phyloP scores from a whole-genome alignment of 2,329 filamentous ascomycete species.

The Colletotrichum aenigma region DNA sequence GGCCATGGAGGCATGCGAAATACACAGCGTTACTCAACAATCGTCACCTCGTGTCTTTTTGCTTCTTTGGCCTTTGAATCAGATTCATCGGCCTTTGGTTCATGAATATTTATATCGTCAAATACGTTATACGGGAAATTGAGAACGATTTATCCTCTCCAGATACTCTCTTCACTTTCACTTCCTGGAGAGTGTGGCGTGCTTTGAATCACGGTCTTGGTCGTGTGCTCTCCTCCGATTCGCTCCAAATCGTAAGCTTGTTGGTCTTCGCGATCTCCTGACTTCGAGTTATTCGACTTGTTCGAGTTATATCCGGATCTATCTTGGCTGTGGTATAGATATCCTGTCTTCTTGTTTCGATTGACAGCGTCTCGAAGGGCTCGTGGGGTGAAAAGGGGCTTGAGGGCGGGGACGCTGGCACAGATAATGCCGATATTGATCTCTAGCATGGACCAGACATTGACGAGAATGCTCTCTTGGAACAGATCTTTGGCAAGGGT shows the following conservation, averaged over 20 bases:
- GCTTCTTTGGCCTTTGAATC: not conserved
- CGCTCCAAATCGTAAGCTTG: not conserved
- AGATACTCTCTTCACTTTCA: constrained; percentile 2
- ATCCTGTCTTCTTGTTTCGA: not conserved
- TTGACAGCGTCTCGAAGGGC: not conserved
- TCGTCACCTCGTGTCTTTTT: not conserved
- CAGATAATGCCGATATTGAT: constrained; percentile 54
- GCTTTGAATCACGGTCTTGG: not conserved
- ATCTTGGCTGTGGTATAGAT: not conserved
- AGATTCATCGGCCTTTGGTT: not conserved
- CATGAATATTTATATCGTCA: not conserved
- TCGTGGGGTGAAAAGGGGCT: constrained; percentile 46
- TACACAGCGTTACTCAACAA: not conserved
- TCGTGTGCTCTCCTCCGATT: not conserved
- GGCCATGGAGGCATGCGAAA: not conserved
- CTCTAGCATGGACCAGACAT: constrained; percentile 52
- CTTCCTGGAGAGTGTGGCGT: not conserved
- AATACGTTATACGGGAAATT: not conserved
- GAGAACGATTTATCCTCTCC: not conserved
- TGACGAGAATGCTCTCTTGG: constrained; percentile 35
- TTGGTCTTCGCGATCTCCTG: not conserved
- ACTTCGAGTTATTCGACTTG: not conserved
- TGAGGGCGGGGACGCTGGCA: constrained; percentile 53
- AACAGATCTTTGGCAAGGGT: constrained; percentile 40
- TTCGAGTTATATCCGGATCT: not conserved